Base-by-base conservation (phyloP, 768 basidiomycete species). In the Cystofilobasidium macerans region DNA sequence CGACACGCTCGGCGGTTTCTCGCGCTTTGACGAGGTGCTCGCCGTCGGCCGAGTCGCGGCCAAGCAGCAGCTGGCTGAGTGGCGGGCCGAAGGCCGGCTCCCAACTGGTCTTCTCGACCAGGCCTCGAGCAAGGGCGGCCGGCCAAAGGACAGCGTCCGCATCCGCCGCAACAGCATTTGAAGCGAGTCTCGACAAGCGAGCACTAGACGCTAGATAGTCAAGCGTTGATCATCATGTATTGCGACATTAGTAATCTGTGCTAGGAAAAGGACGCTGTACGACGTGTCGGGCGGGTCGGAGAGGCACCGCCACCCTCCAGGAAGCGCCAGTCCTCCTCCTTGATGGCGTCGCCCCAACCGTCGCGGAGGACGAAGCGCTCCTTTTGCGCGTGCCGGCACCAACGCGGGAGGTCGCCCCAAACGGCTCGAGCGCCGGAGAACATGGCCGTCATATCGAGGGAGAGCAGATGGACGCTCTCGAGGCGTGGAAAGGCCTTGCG, bases 21-120 rank as follows among this genome's bases (percentile, higher is more conserved):
- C 69, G 30, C 69, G 69, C 32, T 74, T 88, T 71, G 86, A 88
- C 69, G 90, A 97, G 76, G 86, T 99, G 30, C 81, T 86, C 72
- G 82, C 83, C 71, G 86, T 85, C 72, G 95, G 94, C 0, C 87
- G 91, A 71, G 73, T 80, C 9, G 86, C 86, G 3, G 85, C 88
- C 0, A 76, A 84, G 71, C 81, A 85, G 58, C 82, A 86, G 64
- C 75, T 99, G 32, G 81, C 82, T 60, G 82, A 85, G 70, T 86
- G 90, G 82, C 85, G 88, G 57, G 85, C 85, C 20, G 87, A 94
- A 70, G 90, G 88, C 5, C 81, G 80, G 64, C 65, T 67, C 3
- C 65, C 65, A 32, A 62, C 65, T 3, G 65, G 65, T 1, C 26
- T 61, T 8, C 60, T 67, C n/a, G 58, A 60, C 14, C 60, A 59